Evolutionary conservation across 345 rosid species (phyloP).

Genomic region (Eucalyptus shirleyi): DNA sequence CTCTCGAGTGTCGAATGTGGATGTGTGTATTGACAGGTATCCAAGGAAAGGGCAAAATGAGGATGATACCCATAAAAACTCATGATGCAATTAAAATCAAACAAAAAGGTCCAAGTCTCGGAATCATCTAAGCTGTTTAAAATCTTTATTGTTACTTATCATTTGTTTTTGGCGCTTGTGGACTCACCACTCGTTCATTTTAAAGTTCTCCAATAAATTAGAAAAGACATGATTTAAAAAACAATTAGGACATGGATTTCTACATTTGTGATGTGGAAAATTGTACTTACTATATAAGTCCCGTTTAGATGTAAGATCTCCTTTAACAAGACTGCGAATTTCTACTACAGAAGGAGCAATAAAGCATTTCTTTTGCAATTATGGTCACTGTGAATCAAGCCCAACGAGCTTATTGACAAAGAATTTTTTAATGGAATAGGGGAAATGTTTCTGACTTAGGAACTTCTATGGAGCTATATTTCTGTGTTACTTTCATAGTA

Average conservation of each 20-base stretch:
- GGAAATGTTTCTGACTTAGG: neutral
- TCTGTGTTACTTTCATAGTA: neutral
- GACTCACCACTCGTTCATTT: neutral
- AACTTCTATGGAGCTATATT: neutral
- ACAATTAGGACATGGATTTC: neutral
- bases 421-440: neutral
- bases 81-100: neutral
- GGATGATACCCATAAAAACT: neutral
- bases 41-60: neutral
- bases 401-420: neutral
- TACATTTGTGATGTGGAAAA: neutral
- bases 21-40: neutral
- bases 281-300: fast-evolving
- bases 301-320: fast-evolving
- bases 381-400: neutral
- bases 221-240: neutral
- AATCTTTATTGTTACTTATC: neutral
- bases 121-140: neutral
- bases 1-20: neutral
- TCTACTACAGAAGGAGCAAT: neutral
- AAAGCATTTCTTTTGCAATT: neutral
- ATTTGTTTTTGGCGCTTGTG: neutral
- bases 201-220: neutral
- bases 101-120: neutral
- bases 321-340: fast-evolving